A percentile compares a stretch with the other conserved stretches of the same genome.
These are phyloP conservation scores for Trichoderma sp. DNA, from an alignment of 2,329 filamentous ascomycete species.

Conservation along the genomic window DNA sequence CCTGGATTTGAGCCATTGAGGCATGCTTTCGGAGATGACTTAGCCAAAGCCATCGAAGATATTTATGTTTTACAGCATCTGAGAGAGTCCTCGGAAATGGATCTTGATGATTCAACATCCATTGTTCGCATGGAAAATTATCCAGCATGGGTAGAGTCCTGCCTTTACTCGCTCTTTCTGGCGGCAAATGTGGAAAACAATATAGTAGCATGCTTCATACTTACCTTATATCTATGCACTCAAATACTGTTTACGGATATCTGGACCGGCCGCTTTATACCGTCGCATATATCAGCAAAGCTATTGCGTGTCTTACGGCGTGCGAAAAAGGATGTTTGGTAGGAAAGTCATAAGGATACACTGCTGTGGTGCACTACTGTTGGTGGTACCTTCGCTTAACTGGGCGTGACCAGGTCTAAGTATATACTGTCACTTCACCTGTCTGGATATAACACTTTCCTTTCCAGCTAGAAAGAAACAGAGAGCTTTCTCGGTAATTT, in stretches of 20 bases:
- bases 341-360: neutral
- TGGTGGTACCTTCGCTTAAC: neutral
- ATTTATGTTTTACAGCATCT: neutral
- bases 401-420: neutral
- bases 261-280: neutral
- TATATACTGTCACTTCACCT: neutral
- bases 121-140: neutral
- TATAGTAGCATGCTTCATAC: neutral
- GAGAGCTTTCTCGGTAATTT: neutral
- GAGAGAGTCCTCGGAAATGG: neutral
- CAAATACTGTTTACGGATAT: neutral
- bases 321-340: neutral
- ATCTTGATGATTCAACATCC: neutral
- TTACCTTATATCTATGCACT: neutral
- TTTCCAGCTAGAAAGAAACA: neutral
- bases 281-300: slow-evolving; percentile 2
- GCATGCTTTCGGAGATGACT: neutral
- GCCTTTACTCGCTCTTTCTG: neutral
- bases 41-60: neutral
- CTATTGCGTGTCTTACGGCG: neutral
- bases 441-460: neutral
- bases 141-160: neutral
- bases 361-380: neutral
- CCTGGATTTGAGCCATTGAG: neutral
- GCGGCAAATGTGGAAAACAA: neutral